Evolutionary conservation across 768 basidiomycete genomes (phyloP).

Genomic region (Pleurotus djamor): DNA sequence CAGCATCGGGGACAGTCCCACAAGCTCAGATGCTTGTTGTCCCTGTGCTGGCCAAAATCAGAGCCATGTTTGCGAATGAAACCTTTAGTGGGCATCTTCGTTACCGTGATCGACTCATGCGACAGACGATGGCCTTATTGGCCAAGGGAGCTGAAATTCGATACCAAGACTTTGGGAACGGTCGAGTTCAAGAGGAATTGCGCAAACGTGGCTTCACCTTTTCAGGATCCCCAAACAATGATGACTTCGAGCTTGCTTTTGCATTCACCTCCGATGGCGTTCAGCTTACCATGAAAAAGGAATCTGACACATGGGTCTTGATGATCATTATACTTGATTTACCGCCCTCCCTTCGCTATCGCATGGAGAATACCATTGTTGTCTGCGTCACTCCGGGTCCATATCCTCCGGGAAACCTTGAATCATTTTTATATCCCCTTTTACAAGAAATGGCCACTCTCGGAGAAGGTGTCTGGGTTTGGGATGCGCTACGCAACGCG

Average conservation of each 20-base stretch:
- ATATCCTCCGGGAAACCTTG: slow-evolving; percentile 23
- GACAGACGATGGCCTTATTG: slow-evolving; percentile 16
- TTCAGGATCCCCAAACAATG: slow-evolving; percentile 8
- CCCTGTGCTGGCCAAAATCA: slow-evolving; percentile 19
- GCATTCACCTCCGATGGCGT: slow-evolving; percentile 26
- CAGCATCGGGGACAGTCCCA: slow-evolving; percentile 8
- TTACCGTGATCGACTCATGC: slow-evolving; percentile 17
- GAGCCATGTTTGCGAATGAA: slow-evolving; percentile 24
- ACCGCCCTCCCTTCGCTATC: slow-evolving; percentile 15
- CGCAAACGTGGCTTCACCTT: slow-evolving; percentile 16
- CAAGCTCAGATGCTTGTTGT: slow-evolving; percentile 19
- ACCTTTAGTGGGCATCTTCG: slow-evolving; percentile 18
- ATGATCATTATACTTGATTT: slow-evolving; percentile 19
- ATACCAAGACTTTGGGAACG: slow-evolving; percentile 23
- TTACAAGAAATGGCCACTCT: slow-evolving; percentile 25
- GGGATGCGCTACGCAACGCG: slow-evolving; percentile 23
- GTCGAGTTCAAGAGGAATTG: slow-evolving; percentile 15
- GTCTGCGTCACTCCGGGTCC: slow-evolving; percentile 24
- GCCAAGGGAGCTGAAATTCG: slow-evolving; percentile 5
- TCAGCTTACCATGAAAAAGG: slow-evolving; percentile 29
- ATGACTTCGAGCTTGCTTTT: slow-evolving; percentile 20
- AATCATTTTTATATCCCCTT: slow-evolving; percentile 19
- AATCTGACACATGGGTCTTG: slow-evolving; percentile 23
- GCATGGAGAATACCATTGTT: slow-evolving; percentile 15
- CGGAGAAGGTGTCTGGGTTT: slow-evolving; percentile 28